Evolutionary conservation across 495 filamentous ascomycete genomes (phyloP), one percentile per base, ranked within the genome.

Genomic region (Lasiosphaeriaceae sp.): DNA sequence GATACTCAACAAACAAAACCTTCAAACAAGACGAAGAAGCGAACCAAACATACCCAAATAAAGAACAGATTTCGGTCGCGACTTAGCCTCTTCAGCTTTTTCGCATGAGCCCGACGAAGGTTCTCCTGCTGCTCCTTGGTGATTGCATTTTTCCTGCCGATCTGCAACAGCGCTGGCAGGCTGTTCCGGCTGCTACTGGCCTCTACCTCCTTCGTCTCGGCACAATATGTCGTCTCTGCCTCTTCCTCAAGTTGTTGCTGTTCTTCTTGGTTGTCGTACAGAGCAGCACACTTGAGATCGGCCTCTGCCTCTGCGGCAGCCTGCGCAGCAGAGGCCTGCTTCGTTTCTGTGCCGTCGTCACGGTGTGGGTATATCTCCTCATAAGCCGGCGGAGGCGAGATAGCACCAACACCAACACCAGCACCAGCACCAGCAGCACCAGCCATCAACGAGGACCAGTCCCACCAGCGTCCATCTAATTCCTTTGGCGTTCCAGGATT

Each of bases 31-130:
- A n/a, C 35, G 9, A 9, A 57, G 35, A 50, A 45, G 7, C 59
- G 50, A 50, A 35, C 12, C 43, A 24, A 16, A 66, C 72, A 65
- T 82, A 92, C 90, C 90, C 90, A 95, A 66, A 95, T 77, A 68
- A 92, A 88, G 73, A 88, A 93, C 43, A 95, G 76, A 67, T 90
- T 91, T 61, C 86, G 79, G 67, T 95, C 90, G 58, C 80, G 85
- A 43, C 80, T 82, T 39, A 91, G 73, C 57, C 79, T 81, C 78
- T 91, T 92, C 67, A 91, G 82, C 63, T 86, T 88, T 57, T 80
- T 78, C 31, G 86, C 86, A 67, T 92, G 88, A 47, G 86, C 87
- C 47, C 84, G 78, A 49, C 85, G 72, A 34, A 91, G 77, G 59
- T 87, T 83, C 59, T 87, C 86, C 68, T 89, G 86, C 63, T 92